Evolutionary conservation across 768 basidiomycete species (phyloP), one percentile per base, ranked within the genome.

Genomic region (Kockovaella imperatae): DNA sequence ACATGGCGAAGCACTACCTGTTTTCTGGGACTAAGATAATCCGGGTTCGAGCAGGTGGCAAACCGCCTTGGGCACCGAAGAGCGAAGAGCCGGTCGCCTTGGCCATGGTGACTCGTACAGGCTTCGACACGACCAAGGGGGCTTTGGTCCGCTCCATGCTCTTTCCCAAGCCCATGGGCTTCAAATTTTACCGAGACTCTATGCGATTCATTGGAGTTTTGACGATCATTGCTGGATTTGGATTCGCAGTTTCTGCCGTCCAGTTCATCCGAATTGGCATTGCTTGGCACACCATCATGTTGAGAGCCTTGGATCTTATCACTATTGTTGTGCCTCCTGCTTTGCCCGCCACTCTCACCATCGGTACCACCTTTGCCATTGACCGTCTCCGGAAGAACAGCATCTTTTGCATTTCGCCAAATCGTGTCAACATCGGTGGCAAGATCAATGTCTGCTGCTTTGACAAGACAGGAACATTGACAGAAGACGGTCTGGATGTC

Each of bases 281-380:
- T 45, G 78, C 77, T 62, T 91, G 86, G 87, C 81, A 83, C 32
- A 90, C 87, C 4, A 97, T 97, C 56, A 56, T 95, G 48, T 71
- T 96, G 35, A 86, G 93, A 28, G 93, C 91, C 2, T 75, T 96
- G 45, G 95, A 99, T 68, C 76, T 99, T 26, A 85, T 99, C 66
- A 99, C 95, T 1, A 83, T 99, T 42, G 91, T 97, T 36, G 93
- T 97, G 8, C 95, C 95, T 14, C 95, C 95, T 3, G 95, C 95
- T 2, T 77, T 99, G 8, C 95, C 95, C 1, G 95, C 95, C 0
- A 96, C 95, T 2, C 76, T 99, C 42, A 93, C 91, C 1, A 96
- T 99, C 47, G 95, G 95, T 2, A 97, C 90, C 2, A 88, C 87
- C 61, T 97, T 99, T 60, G 86, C 95, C 26, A 85, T 97, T 48